phyloP scores from a whole-genome alignment of 2,329 filamentous ascomycete species.

The Claviceps pusilla region DNA sequence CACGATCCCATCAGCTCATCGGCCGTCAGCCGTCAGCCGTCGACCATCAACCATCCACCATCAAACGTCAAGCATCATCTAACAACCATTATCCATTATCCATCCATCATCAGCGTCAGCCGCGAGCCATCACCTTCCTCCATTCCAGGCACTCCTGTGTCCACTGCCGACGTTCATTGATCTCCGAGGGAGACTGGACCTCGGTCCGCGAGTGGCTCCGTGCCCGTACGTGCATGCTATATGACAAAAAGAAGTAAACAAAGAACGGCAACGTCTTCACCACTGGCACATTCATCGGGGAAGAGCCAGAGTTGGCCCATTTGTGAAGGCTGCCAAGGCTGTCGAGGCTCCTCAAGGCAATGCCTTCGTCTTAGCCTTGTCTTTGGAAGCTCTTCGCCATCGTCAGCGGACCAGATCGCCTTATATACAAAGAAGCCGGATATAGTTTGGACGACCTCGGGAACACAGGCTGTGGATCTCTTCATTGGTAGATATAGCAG shows the following conservation, averaged over 20 bases:
- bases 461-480: not conserved
- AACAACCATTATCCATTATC: too few relatives aligned
- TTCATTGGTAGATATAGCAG: not conserved
- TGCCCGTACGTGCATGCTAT: not conserved
- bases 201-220: not conserved
- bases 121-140: not conserved
- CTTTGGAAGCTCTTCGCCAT: not conserved
- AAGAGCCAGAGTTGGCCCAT: not conserved
- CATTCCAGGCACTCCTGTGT: not conserved
- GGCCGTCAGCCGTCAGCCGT: not conserved
- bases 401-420: not conserved
- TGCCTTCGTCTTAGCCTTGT: not conserved
- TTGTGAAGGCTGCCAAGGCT: not conserved
- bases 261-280: not conserved
- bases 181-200: not conserved
- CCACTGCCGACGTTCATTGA: not conserved
- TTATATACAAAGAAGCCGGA: not conserved
- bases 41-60: too few relatives aligned
- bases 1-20: not conserved
- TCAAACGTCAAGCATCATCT: too few relatives aligned
- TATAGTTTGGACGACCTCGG: not conserved
- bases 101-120: too few relatives aligned
- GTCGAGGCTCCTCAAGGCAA: not conserved
- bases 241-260: not conserved
- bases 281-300: not conserved